Conservation (phyloP, 1,139 yeast species). For the Pichia sp. region DNA sequence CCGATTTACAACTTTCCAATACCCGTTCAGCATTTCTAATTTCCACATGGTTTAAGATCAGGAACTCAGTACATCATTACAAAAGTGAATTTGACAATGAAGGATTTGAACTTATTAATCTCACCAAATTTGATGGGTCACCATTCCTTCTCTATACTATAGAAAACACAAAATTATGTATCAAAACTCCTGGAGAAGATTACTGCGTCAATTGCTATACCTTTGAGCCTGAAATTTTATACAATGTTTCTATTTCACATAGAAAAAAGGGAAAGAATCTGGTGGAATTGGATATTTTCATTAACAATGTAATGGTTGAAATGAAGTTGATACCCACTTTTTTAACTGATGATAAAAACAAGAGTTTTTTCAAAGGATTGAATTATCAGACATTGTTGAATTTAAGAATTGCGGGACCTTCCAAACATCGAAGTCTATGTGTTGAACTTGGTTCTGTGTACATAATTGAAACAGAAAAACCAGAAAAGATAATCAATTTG, state of each 20-base stretch:
- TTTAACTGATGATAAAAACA: slow-evolving; percentile 3
- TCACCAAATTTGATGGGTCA: slow-evolving; percentile 1
- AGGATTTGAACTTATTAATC: slow-evolving; percentile 1
- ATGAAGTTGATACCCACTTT: slow-evolving; percentile 22
- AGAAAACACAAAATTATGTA: slow-evolving; percentile 9
- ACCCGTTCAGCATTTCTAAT: slow-evolving; percentile 1
- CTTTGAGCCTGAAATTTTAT: slow-evolving; percentile 21
- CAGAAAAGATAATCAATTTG: slow-evolving; percentile 32
- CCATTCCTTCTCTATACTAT: slow-evolving; percentile 12
- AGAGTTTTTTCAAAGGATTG: not conserved
- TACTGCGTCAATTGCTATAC: slow-evolving; percentile 24
- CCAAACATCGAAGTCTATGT: slow-evolving; percentile 4
- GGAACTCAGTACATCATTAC: not conserved
- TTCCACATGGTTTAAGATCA: slow-evolving; percentile 7
- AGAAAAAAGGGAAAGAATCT: slow-evolving; percentile 14
- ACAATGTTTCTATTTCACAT: slow-evolving; percentile 26
- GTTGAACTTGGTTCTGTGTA: slow-evolving; percentile 18
- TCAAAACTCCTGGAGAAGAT: slow-evolving; percentile 11
- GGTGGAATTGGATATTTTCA: slow-evolving; percentile 28
- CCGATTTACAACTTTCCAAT: not conserved
- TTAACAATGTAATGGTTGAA: slow-evolving; percentile 31
- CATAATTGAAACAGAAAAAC: slow-evolving; percentile 24
- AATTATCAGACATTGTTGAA: not conserved
- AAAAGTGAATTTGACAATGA: not conserved
- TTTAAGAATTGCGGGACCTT: slow-evolving; percentile 14